These are phyloP conservation scores for Heterobasidion annosum DNA, from an alignment of 1,284 basidiomycete genomes.

Conservation along the genomic window DNA sequence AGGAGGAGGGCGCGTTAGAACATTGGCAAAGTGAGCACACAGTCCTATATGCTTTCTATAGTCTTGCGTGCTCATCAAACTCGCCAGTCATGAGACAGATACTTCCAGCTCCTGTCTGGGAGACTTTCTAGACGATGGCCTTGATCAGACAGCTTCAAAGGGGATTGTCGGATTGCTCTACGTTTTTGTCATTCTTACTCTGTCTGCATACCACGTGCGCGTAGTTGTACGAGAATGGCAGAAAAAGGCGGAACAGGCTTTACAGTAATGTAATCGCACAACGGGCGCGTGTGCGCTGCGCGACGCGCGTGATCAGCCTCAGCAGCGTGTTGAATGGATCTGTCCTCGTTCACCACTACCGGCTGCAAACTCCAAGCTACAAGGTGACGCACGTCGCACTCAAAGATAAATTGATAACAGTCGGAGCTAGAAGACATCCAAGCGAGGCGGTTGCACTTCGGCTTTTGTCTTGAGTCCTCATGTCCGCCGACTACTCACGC, in stretches of 20 bases:
- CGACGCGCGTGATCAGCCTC: neutral
- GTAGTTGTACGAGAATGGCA: too few species aligned
- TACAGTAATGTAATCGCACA: too few species aligned
- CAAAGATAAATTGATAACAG: too few species aligned
- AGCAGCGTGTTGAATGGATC: neutral
- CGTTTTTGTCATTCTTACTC: too few species aligned
- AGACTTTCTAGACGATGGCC: conserved; percentile 35
- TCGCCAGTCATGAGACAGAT: conserved; percentile 49
- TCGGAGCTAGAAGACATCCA: too few species aligned
- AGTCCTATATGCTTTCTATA: neutral
- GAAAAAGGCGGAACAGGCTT: too few species aligned
- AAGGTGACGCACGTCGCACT: too few species aligned
- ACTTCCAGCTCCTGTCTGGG: conserved; percentile 51
- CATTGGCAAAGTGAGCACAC: conserved; percentile 68
- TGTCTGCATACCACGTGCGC: too few species aligned
- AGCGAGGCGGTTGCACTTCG: neutral
- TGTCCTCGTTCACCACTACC: neutral
- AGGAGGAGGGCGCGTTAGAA: conserved; percentile 46
- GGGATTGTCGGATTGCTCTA: too few species aligned
- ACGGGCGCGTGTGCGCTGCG: neutral
- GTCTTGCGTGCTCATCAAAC: neutral
- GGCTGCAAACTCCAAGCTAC: too few species aligned
- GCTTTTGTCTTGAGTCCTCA: neutral
- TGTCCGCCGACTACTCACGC: conserved; percentile 31
- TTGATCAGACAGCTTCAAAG: too few species aligned